Conservation (phyloP, 257 asterid genomes). For the Echium plantagineum region DNA sequence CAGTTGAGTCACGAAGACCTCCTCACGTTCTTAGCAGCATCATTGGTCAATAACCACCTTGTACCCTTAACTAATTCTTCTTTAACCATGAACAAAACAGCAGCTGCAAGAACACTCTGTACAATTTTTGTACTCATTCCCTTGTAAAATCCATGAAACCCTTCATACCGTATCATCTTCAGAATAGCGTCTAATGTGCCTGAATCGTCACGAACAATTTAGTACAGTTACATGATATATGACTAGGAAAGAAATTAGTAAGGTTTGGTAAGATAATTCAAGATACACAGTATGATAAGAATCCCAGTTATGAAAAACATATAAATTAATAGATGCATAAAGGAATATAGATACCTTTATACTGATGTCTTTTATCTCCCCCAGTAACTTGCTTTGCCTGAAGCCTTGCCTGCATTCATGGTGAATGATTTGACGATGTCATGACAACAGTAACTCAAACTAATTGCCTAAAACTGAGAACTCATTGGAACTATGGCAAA, state of each 20-base stretch:
- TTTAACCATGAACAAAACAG: slow-evolving; percentile 91
- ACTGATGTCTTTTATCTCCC: slow-evolving; percentile 68
- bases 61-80: slow-evolving; percentile 85
- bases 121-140: slow-evolving; percentile 94
- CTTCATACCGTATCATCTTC: slow-evolving; percentile 84
- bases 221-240: not conserved
- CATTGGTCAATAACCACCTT: slow-evolving; percentile 61
- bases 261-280: not conserved
- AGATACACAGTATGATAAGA: not conserved
- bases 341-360: slow-evolving; percentile 56
- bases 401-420: slow-evolving; percentile 73
- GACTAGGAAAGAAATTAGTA: not conserved
- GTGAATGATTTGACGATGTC: not conserved
- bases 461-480: not conserved
- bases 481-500: not conserved
- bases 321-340: not conserved
- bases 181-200: slow-evolving; percentile 81
- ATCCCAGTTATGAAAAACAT: too few relatives aligned
- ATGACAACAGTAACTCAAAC: slow-evolving; percentile 6
- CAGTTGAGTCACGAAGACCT: slow-evolving; percentile 17
- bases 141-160: slow-evolving; percentile 67
- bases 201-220: slow-evolving; percentile 15
- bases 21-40: slow-evolving; percentile 19
- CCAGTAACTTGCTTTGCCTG: slow-evolving; percentile 69
- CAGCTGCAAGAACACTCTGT: slow-evolving; percentile 95